A percentile compares a stretch with the other conserved stretches of the same genome.
phyloP scores from a whole-genome alignment of 257 asterid genomes.

The Gynochthodes officinalis region DNA sequence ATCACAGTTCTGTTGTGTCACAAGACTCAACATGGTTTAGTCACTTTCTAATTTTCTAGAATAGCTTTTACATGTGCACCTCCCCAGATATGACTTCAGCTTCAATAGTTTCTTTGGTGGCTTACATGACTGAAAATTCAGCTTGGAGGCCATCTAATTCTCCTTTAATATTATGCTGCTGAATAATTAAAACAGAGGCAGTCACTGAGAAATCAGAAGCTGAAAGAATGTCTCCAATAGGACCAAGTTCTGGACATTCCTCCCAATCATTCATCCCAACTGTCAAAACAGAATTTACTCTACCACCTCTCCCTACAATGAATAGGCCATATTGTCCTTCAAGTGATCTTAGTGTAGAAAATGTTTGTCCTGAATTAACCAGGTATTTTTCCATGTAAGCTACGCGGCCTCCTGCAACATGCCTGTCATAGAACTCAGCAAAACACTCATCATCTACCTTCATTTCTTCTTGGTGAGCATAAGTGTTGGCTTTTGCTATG shows the following conservation, averaged over 20 bases:
- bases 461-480: conserved; percentile 85
- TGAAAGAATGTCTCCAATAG: conserved; percentile 83
- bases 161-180: conserved; percentile 77
- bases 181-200: conserved; percentile 79
- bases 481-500: conserved; percentile 63
- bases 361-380: conserved; percentile 79
- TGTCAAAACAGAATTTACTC: conserved; percentile 72
- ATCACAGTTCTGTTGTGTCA: not conserved
- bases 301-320: conserved; percentile 82
- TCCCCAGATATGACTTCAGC: not conserved
- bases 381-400: conserved; percentile 90
- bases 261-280: conserved; percentile 99
- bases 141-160: conserved; percentile 88
- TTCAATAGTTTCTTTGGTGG: not conserved
- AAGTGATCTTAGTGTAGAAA: conserved; percentile 65
- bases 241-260: conserved; percentile 94
- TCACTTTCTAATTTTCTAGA: not conserved
- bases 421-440: conserved; percentile 74
- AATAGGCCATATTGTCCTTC: conserved; percentile 85
- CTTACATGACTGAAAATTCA: conserved; percentile 80
- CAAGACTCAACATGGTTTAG: not conserved
- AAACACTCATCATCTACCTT: conserved; percentile 81
- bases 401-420: conserved; percentile 84
- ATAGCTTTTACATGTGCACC: not conserved
- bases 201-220: conserved; percentile 77